These are phyloP conservation scores for Fusarium multiceps DNA, from an alignment of 2,329 filamentous ascomycete species.

Conservation along the genomic window DNA sequence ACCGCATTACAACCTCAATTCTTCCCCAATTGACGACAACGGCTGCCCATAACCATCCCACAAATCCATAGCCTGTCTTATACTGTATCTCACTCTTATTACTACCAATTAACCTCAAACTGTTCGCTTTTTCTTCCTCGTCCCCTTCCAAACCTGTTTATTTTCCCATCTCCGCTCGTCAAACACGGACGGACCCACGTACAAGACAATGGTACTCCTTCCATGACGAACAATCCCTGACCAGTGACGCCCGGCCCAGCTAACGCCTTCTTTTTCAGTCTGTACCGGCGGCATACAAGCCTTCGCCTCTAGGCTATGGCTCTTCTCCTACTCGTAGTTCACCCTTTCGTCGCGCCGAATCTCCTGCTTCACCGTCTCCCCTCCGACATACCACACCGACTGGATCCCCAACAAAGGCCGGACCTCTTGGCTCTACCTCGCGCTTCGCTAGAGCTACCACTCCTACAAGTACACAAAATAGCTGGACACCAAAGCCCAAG, in stretches of 20 bases:
- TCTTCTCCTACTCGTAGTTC: constrained; percentile 70
- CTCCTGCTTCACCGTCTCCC: constrained; percentile 72
- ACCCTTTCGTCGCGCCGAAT: constrained; percentile 71
- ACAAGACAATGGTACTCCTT: constrained; percentile 49
- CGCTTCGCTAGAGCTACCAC: constrained; percentile 56
- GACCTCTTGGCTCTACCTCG: constrained; percentile 44
- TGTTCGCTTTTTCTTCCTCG: constrained; percentile 4
- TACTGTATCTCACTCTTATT: neutral
- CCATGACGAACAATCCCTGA: constrained; percentile 42
- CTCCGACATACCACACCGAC: constrained; percentile 74
- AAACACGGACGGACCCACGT: constrained; percentile 43
- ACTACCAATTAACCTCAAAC: constrained; percentile 15
- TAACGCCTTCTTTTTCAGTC: constrained; percentile 56
- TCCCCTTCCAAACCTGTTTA: constrained; percentile 34
- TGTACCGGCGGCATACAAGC: constrained; percentile 71
- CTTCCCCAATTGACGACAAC: constrained; percentile 35
- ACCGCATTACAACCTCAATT: constrained; percentile 32
- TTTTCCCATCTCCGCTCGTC: constrained; percentile 34
- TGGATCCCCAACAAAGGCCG: constrained; percentile 67
- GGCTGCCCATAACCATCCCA: constrained; percentile 23
- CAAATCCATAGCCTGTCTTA: constrained; percentile 4
- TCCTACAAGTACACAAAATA: constrained; percentile 49
- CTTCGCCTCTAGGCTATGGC: constrained; percentile 77
- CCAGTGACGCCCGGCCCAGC: constrained; percentile 41
- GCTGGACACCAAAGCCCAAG: constrained; percentile 53